A percentile compares a stretch with the other conserved stretches of the same genome.
Conservation (phyloP, 768 basidiomycete species). For the Tylopilus rubrobrunneus region DNA sequence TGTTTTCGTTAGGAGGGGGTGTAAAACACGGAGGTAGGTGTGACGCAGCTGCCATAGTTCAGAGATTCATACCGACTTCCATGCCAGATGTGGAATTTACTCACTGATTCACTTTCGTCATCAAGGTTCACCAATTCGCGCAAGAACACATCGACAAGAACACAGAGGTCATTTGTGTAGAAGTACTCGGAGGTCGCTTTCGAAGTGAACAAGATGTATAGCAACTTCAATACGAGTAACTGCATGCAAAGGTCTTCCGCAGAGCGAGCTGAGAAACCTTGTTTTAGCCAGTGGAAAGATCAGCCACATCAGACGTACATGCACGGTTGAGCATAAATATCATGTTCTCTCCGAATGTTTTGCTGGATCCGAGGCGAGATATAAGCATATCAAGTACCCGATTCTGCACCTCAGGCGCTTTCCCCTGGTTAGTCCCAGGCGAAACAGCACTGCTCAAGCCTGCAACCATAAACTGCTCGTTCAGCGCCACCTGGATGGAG, state of each 20-base stretch:
- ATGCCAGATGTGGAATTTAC: constrained; percentile 27
- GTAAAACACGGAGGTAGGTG: constrained; percentile 93
- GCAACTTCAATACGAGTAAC: constrained; percentile 86
- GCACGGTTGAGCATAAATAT: constrained; percentile 99
- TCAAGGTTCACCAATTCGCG: constrained; percentile 89
- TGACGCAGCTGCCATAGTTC: constrained; percentile 67
- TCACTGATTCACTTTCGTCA: constrained; percentile 88
- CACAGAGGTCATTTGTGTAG: constrained; percentile 95
- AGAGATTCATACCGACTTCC: constrained; percentile 1
- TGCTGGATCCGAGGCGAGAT: constrained; percentile 78
- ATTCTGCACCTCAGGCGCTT: constrained; percentile 54
- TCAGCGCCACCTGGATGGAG: constrained; percentile 72
- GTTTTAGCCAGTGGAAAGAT: constrained; percentile 5
- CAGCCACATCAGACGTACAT: constrained; percentile 48
- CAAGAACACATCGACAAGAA: constrained; percentile 97
- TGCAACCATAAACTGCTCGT: constrained; percentile 98
- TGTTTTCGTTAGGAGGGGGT: constrained; percentile 92
- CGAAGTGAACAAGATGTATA: constrained; percentile 94
- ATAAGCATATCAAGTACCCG: constrained; percentile 80
- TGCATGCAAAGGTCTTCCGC: constrained; percentile 95
- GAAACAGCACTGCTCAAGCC: constrained; percentile 40
- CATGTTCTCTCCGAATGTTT: constrained; percentile 97
- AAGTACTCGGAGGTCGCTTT: constrained; percentile 93
- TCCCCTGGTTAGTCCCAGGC: constrained; percentile 22
- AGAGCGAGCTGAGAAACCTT: constrained; percentile 58